phyloP scores from a whole-genome alignment of 495 filamentous ascomycete genomes.

The Melanomma pulvis-pyrius region DNA sequence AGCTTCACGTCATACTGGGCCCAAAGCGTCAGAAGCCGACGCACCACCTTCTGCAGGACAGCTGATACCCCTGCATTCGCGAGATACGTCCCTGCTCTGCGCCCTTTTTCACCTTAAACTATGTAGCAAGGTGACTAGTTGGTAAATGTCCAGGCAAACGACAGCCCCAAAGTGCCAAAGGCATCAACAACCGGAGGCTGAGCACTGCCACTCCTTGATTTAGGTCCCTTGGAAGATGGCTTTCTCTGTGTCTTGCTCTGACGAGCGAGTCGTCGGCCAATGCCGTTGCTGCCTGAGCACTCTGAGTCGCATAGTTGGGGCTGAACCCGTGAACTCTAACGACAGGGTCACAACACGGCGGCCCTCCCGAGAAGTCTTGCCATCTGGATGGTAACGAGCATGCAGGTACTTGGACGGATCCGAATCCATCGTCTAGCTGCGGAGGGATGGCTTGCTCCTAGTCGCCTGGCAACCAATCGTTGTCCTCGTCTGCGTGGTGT shows the following conservation, averaged over 20 bases:
- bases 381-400: conserved; percentile 36
- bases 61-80: conserved; percentile 13
- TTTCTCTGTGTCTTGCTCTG: conserved; percentile 7
- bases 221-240: conserved; percentile 20
- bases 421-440: conserved; percentile 10
- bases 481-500: neutral
- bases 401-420: conserved; percentile 37
- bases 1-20: conserved; percentile 9
- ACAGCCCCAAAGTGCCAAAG: conserved; percentile 10
- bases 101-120: conserved; percentile 4
- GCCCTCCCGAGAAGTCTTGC: conserved; percentile 35
- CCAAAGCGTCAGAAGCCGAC: conserved; percentile 14
- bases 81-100: neutral
- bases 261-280: conserved; percentile 7
- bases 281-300: conserved; percentile 25
- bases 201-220: conserved; percentile 36
- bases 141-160: conserved; percentile 6
- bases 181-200: conserved; percentile 33
- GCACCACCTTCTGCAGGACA: conserved; percentile 6
- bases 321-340: conserved; percentile 28
- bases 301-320: conserved; percentile 18
- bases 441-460: conserved; percentile 17
- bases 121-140: conserved; percentile 10
- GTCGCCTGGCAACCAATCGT: conserved; percentile 18
- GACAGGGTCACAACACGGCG: conserved; percentile 33